A percentile compares a stretch with the other conserved stretches of the same genome.
Conservation (phyloP, 1,139 yeast species). For the Nadsonia commutata region DNA sequence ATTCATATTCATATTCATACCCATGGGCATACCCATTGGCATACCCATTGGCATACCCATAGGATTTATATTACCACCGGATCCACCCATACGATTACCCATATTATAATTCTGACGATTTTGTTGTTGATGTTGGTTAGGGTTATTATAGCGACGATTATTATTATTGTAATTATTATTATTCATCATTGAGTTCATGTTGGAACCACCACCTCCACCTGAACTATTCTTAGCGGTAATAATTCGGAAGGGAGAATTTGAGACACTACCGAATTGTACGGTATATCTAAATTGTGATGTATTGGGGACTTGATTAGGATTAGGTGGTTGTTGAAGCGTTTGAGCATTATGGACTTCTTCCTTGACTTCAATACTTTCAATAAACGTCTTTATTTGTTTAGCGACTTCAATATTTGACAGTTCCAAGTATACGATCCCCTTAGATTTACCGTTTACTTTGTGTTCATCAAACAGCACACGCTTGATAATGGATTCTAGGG, state of each 20-base stretch:
- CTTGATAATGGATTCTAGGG: constrained; percentile 13
- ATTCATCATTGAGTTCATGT: neutral
- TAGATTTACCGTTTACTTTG: constrained; percentile 22
- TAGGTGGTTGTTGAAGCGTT: neutral
- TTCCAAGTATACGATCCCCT: constrained; percentile 16
- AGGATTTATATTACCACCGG: neutral
- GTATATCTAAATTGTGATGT: neutral
- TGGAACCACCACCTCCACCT: neutral
- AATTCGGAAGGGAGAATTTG: neutral
- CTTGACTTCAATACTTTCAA: constrained; percentile 1
- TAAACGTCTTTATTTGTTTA: constrained; percentile 6
- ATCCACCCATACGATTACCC: neutral
- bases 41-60: neutral
- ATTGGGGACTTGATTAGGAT: neutral
- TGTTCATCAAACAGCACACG: constrained; percentile 20
- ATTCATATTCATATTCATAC: neutral
- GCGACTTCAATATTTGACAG: constrained; percentile 10
- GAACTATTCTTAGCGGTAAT: neutral
- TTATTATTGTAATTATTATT: neutral
- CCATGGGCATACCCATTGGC: neutral
- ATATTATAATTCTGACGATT: neutral
- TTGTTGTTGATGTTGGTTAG: neutral
- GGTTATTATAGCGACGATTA: neutral
- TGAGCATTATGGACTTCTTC: neutral
- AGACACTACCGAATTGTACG: neutral